phyloP scores from a whole-genome alignment of 73 alveolate species.

The Paramecium caudatum region DNA sequence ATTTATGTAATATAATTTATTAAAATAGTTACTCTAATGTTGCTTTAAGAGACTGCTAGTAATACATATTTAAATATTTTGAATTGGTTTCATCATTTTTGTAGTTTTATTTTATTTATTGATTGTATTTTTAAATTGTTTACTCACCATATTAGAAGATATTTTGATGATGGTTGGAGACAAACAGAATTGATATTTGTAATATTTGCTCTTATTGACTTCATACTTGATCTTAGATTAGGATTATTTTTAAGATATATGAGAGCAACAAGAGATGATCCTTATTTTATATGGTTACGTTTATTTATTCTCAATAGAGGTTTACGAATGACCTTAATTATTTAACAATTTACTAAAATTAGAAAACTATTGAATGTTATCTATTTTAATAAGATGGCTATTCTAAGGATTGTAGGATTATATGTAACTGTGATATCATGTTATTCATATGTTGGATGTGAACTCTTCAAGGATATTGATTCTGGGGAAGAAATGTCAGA shows the following conservation, averaged over 20 bases:
- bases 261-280: constrained; percentile 57
- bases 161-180: constrained; percentile 64
- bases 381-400: constrained; percentile 39
- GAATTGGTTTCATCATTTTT: constrained; percentile 14
- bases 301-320: constrained; percentile 32
- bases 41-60: neutral
- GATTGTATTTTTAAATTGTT: constrained; percentile 36
- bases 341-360: neutral
- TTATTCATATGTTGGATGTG: constrained; percentile 60
- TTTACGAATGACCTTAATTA: constrained; percentile 30
- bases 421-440: constrained; percentile 43
- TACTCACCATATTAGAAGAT: constrained; percentile 42
- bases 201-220: neutral
- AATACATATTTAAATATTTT: neutral
- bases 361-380: constrained; percentile 49
- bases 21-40: constrained; percentile 14
- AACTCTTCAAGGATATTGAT: neutral
- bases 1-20: constrained; percentile 13
- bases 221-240: neutral
- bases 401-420: constrained; percentile 27
- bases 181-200: constrained; percentile 27
- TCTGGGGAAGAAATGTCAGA: constrained; percentile 31
- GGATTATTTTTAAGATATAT: neutral
- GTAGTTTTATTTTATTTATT: neutral
- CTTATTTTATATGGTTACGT: constrained; percentile 7